phyloP scores from a whole-genome alignment of 2,329 filamentous ascomycete species.

The Botryotinia globosa region DNA sequence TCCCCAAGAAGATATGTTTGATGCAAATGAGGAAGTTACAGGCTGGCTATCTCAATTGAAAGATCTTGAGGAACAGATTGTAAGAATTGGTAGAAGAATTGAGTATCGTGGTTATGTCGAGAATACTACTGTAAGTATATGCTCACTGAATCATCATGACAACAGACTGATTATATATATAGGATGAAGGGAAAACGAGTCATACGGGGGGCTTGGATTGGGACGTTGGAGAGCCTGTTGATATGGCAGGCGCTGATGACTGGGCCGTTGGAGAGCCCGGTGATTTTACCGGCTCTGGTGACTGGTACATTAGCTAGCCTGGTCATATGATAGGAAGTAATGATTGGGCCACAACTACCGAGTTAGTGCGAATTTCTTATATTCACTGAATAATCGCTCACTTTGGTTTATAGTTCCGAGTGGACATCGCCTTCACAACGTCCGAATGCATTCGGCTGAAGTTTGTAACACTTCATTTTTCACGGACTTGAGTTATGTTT shows the following conservation, averaged over 20 bases:
- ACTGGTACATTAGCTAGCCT: not conserved
- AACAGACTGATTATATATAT: not conserved
- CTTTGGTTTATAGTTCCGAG: not conserved
- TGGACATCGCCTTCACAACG: accelerated
- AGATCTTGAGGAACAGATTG: not conserved
- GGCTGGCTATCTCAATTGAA: not conserved
- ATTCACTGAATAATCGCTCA: not conserved
- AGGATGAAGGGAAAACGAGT: not conserved
- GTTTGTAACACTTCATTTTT: not conserved
- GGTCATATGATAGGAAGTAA: no score
- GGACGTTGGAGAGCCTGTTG: not conserved
- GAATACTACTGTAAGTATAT: not conserved
- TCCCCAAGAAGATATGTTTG: not conserved
- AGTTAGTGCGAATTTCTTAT: not conserved
- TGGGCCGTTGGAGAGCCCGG: no score
- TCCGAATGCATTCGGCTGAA: not conserved
- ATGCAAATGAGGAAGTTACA: no score
- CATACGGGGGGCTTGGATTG: accelerated
- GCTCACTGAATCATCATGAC: accelerated
- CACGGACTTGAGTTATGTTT: not conserved
- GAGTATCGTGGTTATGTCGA: not conserved
- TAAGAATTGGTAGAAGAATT: not conserved
- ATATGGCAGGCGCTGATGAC: no score
- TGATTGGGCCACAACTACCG: no score
- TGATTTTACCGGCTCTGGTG: no score